Evolutionary conservation across 169 alveolate genomes (phyloP).

Genomic region (Fabrea salina): DNA sequence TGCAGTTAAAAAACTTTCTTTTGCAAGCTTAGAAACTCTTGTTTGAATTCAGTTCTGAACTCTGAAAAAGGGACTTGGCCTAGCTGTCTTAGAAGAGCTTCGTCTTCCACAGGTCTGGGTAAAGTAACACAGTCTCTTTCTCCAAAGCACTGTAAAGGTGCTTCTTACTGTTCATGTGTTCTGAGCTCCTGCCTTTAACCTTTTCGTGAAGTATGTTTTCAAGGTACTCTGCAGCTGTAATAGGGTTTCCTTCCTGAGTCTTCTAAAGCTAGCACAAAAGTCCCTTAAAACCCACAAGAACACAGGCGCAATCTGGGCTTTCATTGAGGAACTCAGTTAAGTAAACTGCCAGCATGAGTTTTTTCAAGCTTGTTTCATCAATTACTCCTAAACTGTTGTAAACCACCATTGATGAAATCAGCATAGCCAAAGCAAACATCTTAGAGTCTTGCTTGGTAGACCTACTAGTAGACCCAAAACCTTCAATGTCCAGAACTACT

Average conservation of each 20-base stretch:
- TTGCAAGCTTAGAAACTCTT: background rate
- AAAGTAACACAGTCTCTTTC: constrained; percentile 70
- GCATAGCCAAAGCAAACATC: constrained; percentile 62
- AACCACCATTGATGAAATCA: constrained; percentile 62
- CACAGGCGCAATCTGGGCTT: constrained; percentile 54
- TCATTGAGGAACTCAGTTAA: constrained; percentile 57
- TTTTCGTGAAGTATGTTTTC: constrained; percentile 42
- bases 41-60: constrained; percentile 63
- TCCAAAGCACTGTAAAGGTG: constrained; percentile 53
- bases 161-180: constrained; percentile 55
- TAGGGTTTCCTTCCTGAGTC: constrained; percentile 64
- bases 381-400: constrained; percentile 76
- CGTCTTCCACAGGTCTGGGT: constrained; percentile 76
- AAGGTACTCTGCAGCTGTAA: constrained; percentile 61
- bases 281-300: constrained; percentile 84
- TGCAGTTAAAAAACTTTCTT: background rate
- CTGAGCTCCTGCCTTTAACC: constrained; percentile 57
- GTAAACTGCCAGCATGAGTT: constrained; percentile 63
- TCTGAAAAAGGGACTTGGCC: constrained; percentile 52
- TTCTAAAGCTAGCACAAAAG: constrained; percentile 61
- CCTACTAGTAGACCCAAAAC: constrained; percentile 63
- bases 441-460: constrained; percentile 68
- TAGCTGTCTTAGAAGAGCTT: constrained; percentile 60
- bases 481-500: constrained; percentile 74
- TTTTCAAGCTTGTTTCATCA: constrained; percentile 76